Evolutionary conservation across 495 filamentous ascomycete genomes (phyloP).

Genomic region (Extremus antarcticus): DNA sequence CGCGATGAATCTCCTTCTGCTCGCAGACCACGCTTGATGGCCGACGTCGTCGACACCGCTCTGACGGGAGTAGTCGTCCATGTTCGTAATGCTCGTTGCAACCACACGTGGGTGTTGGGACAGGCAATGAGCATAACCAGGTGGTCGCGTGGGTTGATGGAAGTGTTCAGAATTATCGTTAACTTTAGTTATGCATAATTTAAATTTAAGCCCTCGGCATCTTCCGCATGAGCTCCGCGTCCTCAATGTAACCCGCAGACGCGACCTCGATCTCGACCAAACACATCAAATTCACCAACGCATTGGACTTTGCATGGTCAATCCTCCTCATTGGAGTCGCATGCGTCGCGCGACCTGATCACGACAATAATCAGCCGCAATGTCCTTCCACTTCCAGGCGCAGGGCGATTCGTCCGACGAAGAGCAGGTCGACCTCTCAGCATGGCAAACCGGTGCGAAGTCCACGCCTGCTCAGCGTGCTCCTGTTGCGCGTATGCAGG

Average conservation of each 20-base stretch:
- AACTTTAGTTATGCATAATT: too few species aligned
- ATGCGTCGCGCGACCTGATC: neutral
- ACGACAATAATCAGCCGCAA: neutral
- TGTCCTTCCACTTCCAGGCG: conserved; percentile 14
- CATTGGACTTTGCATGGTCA: too few species aligned
- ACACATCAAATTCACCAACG: too few species aligned
- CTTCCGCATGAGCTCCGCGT: too few species aligned
- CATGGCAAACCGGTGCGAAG: conserved; percentile 6
- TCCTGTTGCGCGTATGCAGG: neutral
- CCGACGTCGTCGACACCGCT: conserved; percentile 42
- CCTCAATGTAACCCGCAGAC: too few species aligned
- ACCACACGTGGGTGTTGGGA: neutral
- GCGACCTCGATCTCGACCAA: too few species aligned
- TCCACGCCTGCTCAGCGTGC: neutral
- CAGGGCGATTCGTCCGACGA: conserved; percentile 10
- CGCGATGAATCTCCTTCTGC: conserved; percentile 25
- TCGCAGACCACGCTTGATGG: conserved; percentile 44
- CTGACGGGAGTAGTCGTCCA: neutral
- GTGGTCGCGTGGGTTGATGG: too few species aligned
- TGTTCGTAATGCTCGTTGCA: neutral
- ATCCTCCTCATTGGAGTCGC: too few species aligned
- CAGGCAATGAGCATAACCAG: conserved; percentile 1
- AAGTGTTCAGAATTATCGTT: too few species aligned
- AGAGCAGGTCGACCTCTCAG: conserved; percentile 7
- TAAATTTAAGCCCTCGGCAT: too few species aligned